A percentile compares a stretch with the other conserved stretches of the same genome.
Evolutionary conservation across 441 rosid genomes (phyloP).

Genomic region (Lepidium campestre): DNA sequence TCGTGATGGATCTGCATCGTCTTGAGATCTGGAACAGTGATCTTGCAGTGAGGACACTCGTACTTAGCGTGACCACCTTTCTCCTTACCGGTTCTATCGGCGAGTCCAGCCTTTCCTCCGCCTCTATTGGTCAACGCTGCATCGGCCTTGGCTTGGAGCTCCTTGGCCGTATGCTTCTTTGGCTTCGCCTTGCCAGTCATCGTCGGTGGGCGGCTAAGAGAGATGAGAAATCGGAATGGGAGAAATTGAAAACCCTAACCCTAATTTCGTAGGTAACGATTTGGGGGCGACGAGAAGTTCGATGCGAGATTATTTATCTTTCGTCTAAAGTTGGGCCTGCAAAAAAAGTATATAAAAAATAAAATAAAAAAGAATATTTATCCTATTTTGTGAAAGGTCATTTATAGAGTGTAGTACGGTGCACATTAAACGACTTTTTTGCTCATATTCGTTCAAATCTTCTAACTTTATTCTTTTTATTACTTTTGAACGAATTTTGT

Average conservation of each 20-base stretch:
- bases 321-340: neutral
- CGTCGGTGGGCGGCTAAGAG: slow-evolving; percentile 13
- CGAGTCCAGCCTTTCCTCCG: slow-evolving; percentile 82
- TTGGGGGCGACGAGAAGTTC: slow-evolving; percentile 6
- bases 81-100: slow-evolving; percentile 67
- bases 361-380: neutral
- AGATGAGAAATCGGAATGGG: neutral
- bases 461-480: neutral
- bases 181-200: slow-evolving; percentile 99
- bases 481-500: no score
- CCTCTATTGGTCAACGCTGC: slow-evolving; percentile 88
- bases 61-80: slow-evolving; percentile 96
- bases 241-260: slow-evolving; percentile 21
- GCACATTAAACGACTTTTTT: slow-evolving; percentile 5
- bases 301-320: slow-evolving; percentile 13
- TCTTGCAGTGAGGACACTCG: slow-evolving; percentile 94
- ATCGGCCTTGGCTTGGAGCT: slow-evolving; percentile 68
- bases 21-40: slow-evolving; percentile 71
- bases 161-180: slow-evolving; percentile 99
- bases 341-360: neutral
- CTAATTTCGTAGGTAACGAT: slow-evolving; percentile 8
- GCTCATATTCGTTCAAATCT: slow-evolving; percentile 1
- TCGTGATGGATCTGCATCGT: slow-evolving; percentile 98
- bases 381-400: neutral
- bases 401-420: slow-evolving; percentile 7